phyloP scores from a whole-genome alignment of 2,329 filamentous ascomycete species.

The Aspergillus tubingensis region DNA sequence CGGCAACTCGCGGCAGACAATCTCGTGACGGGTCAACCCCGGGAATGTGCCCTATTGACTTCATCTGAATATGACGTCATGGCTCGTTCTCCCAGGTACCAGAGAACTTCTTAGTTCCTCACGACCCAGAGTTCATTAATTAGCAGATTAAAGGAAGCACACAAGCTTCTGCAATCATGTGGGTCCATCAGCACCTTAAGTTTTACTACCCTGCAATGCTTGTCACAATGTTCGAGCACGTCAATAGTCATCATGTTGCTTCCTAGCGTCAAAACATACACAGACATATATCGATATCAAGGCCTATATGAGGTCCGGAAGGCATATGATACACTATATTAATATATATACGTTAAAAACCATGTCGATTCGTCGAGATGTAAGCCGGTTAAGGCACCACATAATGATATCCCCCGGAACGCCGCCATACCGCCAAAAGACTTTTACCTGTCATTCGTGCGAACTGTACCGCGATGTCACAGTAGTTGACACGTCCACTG shows the following conservation, averaged over 20 bases:
- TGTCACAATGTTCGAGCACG: too few species aligned
- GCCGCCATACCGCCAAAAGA: background rate
- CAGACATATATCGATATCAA: background rate
- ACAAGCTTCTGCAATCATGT: background rate
- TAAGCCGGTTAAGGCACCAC: background rate
- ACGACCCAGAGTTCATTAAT: too few species aligned
- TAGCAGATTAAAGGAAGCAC: background rate
- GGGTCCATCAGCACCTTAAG: too few species aligned
- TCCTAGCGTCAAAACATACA: background rate
- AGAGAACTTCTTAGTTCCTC: background rate
- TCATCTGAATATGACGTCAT: background rate
- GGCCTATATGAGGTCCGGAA: background rate
- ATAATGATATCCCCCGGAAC: background rate
- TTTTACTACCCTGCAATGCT: too few species aligned
- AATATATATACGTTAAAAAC: background rate
- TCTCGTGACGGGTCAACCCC: background rate
- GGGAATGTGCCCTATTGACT: background rate
- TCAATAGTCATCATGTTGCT: too few species aligned
- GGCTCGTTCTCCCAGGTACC: background rate
- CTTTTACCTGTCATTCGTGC: background rate
- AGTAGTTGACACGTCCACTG: constrained; percentile 30
- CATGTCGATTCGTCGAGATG: background rate
- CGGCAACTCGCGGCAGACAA: background rate
- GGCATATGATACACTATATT: background rate
- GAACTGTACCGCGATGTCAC: constrained; percentile 12